Conservation (phyloP, 352 stramenopile species). For the Globisporangium recalcitrans region DNA sequence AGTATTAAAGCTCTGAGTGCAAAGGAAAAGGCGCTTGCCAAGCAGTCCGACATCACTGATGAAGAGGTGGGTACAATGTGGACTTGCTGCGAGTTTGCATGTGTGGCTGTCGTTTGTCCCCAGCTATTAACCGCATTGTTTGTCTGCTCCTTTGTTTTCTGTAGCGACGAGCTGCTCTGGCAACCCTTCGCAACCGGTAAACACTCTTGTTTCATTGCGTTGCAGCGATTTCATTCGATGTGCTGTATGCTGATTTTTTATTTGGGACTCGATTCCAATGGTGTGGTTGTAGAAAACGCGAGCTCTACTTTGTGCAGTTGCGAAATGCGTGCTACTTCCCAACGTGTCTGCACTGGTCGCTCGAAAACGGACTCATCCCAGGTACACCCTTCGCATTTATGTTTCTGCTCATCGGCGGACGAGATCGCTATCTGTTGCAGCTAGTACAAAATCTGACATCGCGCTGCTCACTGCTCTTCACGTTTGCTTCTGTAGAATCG, state of each 20-base stretch:
- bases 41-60: constrained; percentile 40
- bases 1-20: constrained; percentile 58
- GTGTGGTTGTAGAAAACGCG: constrained; percentile 31
- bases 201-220: background rate
- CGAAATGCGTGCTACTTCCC: constrained; percentile 80
- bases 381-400: no score
- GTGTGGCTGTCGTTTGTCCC: constrained; percentile 2
- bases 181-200: constrained; percentile 44
- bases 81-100: background rate
- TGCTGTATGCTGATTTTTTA: background rate
- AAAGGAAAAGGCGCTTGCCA: constrained; percentile 54
- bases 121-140: background rate
- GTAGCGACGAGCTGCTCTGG: constrained; percentile 36
- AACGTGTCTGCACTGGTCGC: constrained; percentile 78
- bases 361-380: constrained; percentile 61
- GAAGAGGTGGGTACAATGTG: constrained; percentile 35
- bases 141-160: constrained; percentile 1
- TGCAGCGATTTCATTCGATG: background rate
- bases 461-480: background rate
- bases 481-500: constrained; percentile 35
- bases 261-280: background rate
- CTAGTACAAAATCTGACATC: no score
- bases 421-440: no score
- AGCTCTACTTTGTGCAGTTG: constrained; percentile 75
- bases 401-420: no score